phyloP scores from a whole-genome alignment of 345 rosid species.

The Theobroma cacao region DNA sequence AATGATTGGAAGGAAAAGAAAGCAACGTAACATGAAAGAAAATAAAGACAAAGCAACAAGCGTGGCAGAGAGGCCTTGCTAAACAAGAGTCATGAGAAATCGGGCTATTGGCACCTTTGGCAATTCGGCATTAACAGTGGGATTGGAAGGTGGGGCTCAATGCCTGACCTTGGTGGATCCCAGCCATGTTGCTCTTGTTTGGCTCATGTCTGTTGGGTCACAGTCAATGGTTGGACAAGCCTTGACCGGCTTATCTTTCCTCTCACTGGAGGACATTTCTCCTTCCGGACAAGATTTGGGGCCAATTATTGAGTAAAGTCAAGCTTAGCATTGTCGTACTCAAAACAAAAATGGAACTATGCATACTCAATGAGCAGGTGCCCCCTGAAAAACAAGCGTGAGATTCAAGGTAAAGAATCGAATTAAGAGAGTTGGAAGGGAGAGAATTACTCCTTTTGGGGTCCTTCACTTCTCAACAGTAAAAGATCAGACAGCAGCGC shows the following conservation, averaged over 20 bases:
- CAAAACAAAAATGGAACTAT: neutral
- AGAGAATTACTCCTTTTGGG: neutral
- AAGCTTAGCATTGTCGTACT: neutral
- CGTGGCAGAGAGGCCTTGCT: neutral
- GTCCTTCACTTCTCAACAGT: neutral
- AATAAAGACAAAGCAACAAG: too few relatives aligned
- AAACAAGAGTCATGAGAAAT: neutral
- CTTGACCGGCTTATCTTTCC: slow-evolving; percentile 10
- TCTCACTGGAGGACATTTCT: neutral
- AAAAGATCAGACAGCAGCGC: too few relatives aligned
- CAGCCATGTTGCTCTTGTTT: slow-evolving; percentile 13
- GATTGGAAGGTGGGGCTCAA: neutral
- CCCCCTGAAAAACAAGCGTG: too few relatives aligned
- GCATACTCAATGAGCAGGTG: too few relatives aligned
- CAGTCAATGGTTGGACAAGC: slow-evolving; percentile 22
- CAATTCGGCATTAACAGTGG: neutral
- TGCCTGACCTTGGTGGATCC: slow-evolving; percentile 1
- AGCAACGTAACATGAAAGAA: neutral
- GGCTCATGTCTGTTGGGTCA: slow-evolving; percentile 1
- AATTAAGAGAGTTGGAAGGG: neutral
- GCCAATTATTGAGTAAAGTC: neutral
- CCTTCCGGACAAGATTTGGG: neutral
- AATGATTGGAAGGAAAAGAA: slow-evolving; percentile 7
- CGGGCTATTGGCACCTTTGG: neutral
- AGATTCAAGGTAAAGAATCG: too few relatives aligned